Percentiles rank a stretch among this genome's conserved stretches.
These are phyloP conservation scores for Ceraceosorus guamensis DNA, from an alignment of 1,284 basidiomycete genomes.

Conservation along the genomic window DNA sequence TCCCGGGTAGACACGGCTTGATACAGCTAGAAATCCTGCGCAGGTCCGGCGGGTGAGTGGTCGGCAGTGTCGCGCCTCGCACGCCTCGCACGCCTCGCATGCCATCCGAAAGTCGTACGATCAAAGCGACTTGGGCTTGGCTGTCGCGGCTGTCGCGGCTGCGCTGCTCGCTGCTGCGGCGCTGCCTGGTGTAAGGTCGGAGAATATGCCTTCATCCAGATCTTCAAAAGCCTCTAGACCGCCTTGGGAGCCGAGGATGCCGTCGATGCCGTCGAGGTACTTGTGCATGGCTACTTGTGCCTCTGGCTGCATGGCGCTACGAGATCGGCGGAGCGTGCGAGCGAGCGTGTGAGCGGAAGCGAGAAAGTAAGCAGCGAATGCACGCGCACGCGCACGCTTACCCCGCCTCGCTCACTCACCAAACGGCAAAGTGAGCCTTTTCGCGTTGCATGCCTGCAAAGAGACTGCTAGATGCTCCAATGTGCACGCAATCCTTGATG, in stretches of 20 bases:
- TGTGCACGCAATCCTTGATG: constrained; percentile 10
- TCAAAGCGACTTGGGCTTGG: no score
- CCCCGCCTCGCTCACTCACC: not conserved
- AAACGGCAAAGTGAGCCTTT: constrained; percentile 6
- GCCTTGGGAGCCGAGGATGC: constrained; percentile 1
- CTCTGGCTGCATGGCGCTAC: constrained; percentile 4
- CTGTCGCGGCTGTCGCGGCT: not conserved
- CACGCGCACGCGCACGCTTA: not conserved
- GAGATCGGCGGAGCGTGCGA: not conserved
- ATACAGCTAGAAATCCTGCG: no score
- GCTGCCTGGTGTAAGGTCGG: constrained; percentile 10
- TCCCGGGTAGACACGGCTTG: no score
- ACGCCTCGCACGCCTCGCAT: no score
- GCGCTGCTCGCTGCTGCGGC: not conserved
- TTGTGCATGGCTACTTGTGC: constrained; percentile 1
- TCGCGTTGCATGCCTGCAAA: constrained; percentile 7
- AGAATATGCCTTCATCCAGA: not conserved
- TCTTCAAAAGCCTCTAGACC: constrained; percentile 3
- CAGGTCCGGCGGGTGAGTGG: no score
- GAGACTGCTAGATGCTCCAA: not conserved
- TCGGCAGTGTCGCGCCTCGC: no score
- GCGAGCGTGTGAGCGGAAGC: not conserved
- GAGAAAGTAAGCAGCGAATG: not conserved
- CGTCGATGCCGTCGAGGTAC: constrained; percentile 4
- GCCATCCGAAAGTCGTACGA: no score